Evolutionary conservation across 306 rosid genomes (phyloP), one percentile per base, ranked within the genome.

Genomic region (Hippophae gyantsensis): DNA sequence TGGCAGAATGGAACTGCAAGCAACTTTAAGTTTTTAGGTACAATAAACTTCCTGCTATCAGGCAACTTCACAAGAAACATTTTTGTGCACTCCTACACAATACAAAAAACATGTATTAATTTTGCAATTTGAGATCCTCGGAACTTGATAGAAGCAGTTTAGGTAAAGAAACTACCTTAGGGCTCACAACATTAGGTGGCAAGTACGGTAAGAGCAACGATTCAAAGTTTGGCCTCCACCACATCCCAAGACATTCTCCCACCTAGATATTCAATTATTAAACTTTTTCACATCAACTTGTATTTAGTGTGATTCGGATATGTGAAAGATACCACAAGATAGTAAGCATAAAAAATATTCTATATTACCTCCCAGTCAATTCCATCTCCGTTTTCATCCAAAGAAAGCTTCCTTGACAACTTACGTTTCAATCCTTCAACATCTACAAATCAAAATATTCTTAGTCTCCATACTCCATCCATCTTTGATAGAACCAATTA

Each of bases 1-100:
- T 87, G 96, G 68, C 96, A 83, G 74, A 87, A 52, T 0, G 98
- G 98, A 27, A 87, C 90, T 6, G 96, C 95, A 0, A 90, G 85
- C 83, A 90, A 65, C 69, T 77, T 90, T 57, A 79, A 71, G 68
- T 85, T 78, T 67, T 79, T 85, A 0, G 98, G 98, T 48, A 85
- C 92, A 0, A 79, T 69, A 81, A 90, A 90, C 69, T 71, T 81
- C 50, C 77, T 76, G 76, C 82, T 76, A 25, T 47, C 78, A 0
- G 98, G 98, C 58, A 90, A 73, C 86, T 69, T 87, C 58, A 90
- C 89, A 61, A 87, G 80, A 68, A 72, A 90, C 49, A 90, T 73
- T 81, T 90, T 90, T 0, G 83, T 85, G 79, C 92, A 76, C 69
- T 90, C 98, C 98, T 90, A 62, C 72, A 71, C 8, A 62, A 52